phyloP scores from a whole-genome alignment of 345 rosid species.

The Lumnitzera racemosa region DNA sequence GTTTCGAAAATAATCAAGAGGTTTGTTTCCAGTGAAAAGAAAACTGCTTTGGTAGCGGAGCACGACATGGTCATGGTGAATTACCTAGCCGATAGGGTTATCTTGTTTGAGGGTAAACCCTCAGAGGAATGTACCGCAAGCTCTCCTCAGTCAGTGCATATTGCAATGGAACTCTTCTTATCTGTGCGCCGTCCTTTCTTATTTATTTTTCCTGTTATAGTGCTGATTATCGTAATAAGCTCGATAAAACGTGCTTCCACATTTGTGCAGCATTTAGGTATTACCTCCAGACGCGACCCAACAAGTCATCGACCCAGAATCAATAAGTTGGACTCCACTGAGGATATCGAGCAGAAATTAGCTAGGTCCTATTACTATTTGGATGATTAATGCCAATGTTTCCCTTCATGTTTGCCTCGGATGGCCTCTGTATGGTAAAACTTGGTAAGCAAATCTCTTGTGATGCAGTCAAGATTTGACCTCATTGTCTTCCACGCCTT shows the following conservation, averaged over 20 bases:
- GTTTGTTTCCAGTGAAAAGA: slow-evolving; percentile 94
- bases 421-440: no score
- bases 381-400: slow-evolving; percentile 44
- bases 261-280: slow-evolving; percentile 66
- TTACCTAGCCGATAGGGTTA: slow-evolving; percentile 88
- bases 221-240: background rate
- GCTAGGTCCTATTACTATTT: slow-evolving; percentile 93
- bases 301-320: slow-evolving; percentile 91
- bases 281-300: slow-evolving; percentile 92
- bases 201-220: background rate
- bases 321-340: slow-evolving; percentile 87
- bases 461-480: no score
- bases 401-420: background rate
- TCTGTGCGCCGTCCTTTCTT: slow-evolving; percentile 49
- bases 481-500: no score
- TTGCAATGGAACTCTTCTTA: slow-evolving; percentile 96
- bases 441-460: background rate
- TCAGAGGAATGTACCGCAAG: slow-evolving; percentile 85
- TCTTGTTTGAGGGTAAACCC: slow-evolving; percentile 85
- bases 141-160: slow-evolving; percentile 85
- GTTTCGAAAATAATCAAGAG: slow-evolving; percentile 97
- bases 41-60: slow-evolving; percentile 97
- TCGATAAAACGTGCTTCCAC: background rate
- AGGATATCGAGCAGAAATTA: slow-evolving; percentile 91
- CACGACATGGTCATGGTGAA: slow-evolving; percentile 98